Percentiles rank a stretch among this genome's conserved stretches.
These are phyloP conservation scores for Exophiala spinifera DNA, from an alignment of 2,329 filamentous ascomycete genomes.

Conservation along the genomic window DNA sequence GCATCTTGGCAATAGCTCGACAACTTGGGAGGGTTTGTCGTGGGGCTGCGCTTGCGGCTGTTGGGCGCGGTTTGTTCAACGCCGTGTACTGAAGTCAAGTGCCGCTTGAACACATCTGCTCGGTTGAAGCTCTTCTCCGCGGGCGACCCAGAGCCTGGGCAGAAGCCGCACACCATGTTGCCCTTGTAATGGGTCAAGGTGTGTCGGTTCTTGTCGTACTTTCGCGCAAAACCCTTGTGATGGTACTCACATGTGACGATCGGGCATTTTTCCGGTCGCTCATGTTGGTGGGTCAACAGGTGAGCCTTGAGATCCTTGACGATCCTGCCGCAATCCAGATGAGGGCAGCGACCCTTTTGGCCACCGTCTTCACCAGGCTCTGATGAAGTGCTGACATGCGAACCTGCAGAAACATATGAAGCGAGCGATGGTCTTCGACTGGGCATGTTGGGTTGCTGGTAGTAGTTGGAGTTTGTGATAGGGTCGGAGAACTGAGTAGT, in stretches of 20 bases:
- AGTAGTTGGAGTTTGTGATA: slow-evolving; percentile 27
- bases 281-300: slow-evolving; percentile 88
- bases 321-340: slow-evolving; percentile 76
- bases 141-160: slow-evolving; percentile 80
- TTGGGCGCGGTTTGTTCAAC: slow-evolving; percentile 93
- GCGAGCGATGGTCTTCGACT: slow-evolving; percentile 54
- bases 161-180: slow-evolving; percentile 95
- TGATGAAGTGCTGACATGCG: slow-evolving; percentile 57
- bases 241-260: slow-evolving; percentile 91
- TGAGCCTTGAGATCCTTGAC: slow-evolving; percentile 94
- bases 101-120: slow-evolving; percentile 92
- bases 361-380: slow-evolving; percentile 60
- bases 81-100: slow-evolving; percentile 83
- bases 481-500: slow-evolving; percentile 30
- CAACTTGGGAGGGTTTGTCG: slow-evolving; percentile 60
- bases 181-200: slow-evolving; percentile 95
- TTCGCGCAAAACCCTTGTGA: slow-evolving; percentile 85
- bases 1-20: slow-evolving; percentile 71
- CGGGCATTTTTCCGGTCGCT: slow-evolving; percentile 90
- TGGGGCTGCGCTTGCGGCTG: slow-evolving; percentile 70
- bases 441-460: slow-evolving; percentile 29
- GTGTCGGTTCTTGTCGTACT: slow-evolving; percentile 95
- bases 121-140: slow-evolving; percentile 95
- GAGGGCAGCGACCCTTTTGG: slow-evolving; percentile 70
- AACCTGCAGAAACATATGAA: slow-evolving; percentile 66